Evolutionary conservation across 192 early-diverging fungal genomes (phyloP).

Genomic region (Phlyctochytrium arcticum): DNA sequence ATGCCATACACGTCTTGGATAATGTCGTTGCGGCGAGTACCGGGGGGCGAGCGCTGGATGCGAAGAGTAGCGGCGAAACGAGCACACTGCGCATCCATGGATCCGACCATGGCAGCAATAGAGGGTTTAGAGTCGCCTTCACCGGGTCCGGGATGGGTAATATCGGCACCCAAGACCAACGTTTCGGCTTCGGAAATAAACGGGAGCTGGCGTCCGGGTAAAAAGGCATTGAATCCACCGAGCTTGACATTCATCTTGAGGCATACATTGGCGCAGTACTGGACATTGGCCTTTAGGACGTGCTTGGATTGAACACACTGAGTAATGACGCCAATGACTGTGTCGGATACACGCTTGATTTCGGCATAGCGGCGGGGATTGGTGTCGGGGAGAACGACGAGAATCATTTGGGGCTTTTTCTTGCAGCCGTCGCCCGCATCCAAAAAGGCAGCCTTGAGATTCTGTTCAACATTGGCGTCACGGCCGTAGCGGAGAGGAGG

Average conservation of each 20-base stretch:
- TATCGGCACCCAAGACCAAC: conserved; percentile 78
- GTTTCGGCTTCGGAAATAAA: conserved; percentile 45
- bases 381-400: conserved; percentile 60
- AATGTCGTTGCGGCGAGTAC: conserved; percentile 48
- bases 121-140: conserved; percentile 44
- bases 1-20: conserved; percentile 43
- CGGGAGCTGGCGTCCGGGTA: neutral
- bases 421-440: conserved; percentile 39
- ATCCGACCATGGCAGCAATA: conserved; percentile 43
- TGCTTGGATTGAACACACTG: conserved; percentile 78
- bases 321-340: conserved; percentile 78
- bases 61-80: conserved; percentile 38
- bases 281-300: conserved; percentile 50
- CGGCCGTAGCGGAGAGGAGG: conserved; percentile 16
- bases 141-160: conserved; percentile 68
- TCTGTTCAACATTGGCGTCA: conserved; percentile 44
- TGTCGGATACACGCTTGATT: conserved; percentile 79
- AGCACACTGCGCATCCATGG: conserved; percentile 16
- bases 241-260: conserved; percentile 77
- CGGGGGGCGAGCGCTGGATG: conserved; percentile 36
- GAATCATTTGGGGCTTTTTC: conserved; percentile 58
- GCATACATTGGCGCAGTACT: conserved; percentile 83
- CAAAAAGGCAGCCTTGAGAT: conserved; percentile 52
- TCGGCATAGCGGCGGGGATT: conserved; percentile 59
- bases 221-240: conserved; percentile 45